Evolutionary conservation across 208 protist genomes (phyloP), one percentile per base, ranked within the genome.

Genomic region (Leishmania braziliensis): DNA sequence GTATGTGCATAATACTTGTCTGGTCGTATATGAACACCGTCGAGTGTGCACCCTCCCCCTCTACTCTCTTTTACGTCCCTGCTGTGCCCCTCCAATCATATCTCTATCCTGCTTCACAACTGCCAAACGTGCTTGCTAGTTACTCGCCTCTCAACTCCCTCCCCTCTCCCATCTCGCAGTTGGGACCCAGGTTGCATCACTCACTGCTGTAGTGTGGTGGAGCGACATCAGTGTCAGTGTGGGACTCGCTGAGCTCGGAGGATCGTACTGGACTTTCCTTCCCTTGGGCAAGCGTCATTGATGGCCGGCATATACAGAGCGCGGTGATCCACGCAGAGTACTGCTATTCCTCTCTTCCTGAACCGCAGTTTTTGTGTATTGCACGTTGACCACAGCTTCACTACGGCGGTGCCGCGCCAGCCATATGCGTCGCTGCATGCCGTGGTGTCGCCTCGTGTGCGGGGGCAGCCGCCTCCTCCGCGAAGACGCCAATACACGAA

Each of bases 391-490:
- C 46, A 1, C 46, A 29, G 46, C 1, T 53, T 50, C 5, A 14
- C 46, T 12, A 29, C 5, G 53, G 26, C 20, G 46, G 3, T 53
- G 46, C 36, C 20, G 36, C 46, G 46, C 20, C 6, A 33, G 69
- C 14, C 43, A 50, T 43, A 76, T 78, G 60, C 75, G 62, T 46
- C 75, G 60, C 46, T 70, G 33, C 10, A 10, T 68, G 5, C 75
- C 58, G 5, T 48, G 73, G 51, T 70, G 75, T 54, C 53, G 48
- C 58, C 81, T 84, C 48, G 36, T 84, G 23, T 77, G 81, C 26
- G 68, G 69, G 1, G 68, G 69, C 69, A 76, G 60, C 50, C 5
- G 50, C 0, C 39, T 84, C 26, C 60, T 84, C 29, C 76, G 75
- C 54, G 56, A 56, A 36, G 23, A 26, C 8, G 58, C 65, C 46